Evolutionary conservation across 164 flowering plant genomes (phyloP).

Genomic region (Macadamia integrifolia): DNA sequence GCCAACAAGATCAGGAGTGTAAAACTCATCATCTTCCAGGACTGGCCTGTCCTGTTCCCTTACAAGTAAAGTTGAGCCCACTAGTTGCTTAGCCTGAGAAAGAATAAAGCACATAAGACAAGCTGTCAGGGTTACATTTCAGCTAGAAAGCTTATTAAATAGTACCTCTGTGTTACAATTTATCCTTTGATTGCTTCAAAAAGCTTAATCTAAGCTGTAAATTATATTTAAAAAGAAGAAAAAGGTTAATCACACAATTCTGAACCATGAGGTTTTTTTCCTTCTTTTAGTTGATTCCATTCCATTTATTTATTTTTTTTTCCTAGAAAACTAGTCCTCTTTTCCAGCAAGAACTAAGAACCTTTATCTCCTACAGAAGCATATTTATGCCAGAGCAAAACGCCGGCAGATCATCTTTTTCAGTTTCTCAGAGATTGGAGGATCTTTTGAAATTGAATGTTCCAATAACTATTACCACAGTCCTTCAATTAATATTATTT

Average conservation of each 20-base stretch:
- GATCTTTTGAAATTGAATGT: too few species aligned
- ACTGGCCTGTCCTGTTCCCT: conserved; percentile 66
- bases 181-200: neutral
- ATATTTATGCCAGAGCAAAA: neutral
- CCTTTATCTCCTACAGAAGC: neutral
- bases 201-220: neutral
- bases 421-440: too few species aligned
- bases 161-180: neutral
- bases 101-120: neutral
- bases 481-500: too few species aligned
- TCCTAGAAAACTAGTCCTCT: too few species aligned
- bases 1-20: conserved; percentile 85
- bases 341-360: neutral
- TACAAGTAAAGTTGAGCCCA: conserved; percentile 78
- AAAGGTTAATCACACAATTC: too few species aligned
- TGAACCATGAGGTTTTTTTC: too few species aligned
- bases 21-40: conserved; percentile 80
- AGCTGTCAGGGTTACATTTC: neutral
- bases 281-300: too few species aligned
- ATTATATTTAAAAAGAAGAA: too few species aligned
- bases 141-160: too few species aligned
- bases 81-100: conserved; percentile 70
- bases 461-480: too few species aligned
- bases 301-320: too few species aligned
- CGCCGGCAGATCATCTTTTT: neutral